These are phyloP conservation scores for Rhinocladiella similis DNA, from an alignment of 2,329 filamentous ascomycete species.

Conservation along the genomic window DNA sequence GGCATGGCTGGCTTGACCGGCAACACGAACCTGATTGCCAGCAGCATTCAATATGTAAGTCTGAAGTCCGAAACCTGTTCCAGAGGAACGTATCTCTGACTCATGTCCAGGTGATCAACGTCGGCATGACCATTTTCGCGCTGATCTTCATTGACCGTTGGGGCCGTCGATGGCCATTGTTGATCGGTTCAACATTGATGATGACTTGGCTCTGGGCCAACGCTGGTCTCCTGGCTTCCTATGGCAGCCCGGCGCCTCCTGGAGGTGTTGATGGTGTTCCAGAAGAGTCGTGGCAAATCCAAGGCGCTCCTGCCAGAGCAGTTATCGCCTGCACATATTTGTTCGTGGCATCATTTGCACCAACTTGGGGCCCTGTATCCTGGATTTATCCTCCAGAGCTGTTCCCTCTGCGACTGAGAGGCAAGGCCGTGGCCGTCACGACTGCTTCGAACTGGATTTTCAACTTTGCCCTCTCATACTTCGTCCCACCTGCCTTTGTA, in stretches of 20 bases:
- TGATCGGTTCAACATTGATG: constrained; percentile 68
- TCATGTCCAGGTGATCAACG: constrained; percentile 62
- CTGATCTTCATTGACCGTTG: constrained; percentile 73
- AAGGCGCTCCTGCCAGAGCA: constrained; percentile 55
- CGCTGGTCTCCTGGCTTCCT: constrained; percentile 41
- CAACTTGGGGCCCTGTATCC: constrained; percentile 61
- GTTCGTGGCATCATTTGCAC: constrained; percentile 69
- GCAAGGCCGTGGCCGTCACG: constrained; percentile 64
- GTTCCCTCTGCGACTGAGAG: constrained; percentile 62
- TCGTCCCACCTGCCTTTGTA: constrained; percentile 59
- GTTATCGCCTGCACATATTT: constrained; percentile 72
- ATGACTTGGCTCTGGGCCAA: constrained; percentile 46
- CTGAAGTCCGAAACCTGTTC: neutral
- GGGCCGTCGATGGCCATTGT: constrained; percentile 69
- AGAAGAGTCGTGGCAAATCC: constrained; percentile 41
- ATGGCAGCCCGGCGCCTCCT: constrained; percentile 42
- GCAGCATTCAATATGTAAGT: constrained; percentile 64
- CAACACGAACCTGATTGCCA: constrained; percentile 62
- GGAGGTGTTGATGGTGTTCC: constrained; percentile 35
- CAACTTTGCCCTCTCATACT: constrained; percentile 57
- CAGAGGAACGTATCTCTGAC: no score
- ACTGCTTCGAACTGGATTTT: constrained; percentile 65
- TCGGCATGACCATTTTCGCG: constrained; percentile 74
- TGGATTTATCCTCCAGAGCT: constrained; percentile 64
- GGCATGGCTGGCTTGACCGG: constrained; percentile 67